Evolutionary conservation across 2,329 filamentous ascomycete species (phyloP).

Genomic region (Lachnellula hyalina): DNA sequence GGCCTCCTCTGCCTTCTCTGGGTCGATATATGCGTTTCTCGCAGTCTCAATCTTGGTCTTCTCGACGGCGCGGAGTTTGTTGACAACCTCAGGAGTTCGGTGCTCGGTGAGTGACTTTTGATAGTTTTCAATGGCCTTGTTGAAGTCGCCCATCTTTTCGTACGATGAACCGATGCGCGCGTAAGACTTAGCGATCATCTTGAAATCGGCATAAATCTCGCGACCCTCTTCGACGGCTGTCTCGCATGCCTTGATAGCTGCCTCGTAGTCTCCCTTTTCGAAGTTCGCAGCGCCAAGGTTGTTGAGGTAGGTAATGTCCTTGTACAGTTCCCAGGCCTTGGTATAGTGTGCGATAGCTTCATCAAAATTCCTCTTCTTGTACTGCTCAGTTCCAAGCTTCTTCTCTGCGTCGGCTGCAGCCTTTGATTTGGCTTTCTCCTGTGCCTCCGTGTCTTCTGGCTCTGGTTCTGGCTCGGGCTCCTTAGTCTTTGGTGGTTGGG

Average conservation of each 20-base stretch:
- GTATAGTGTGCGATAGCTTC: conserved; percentile 89
- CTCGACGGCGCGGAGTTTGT: conserved; percentile 87
- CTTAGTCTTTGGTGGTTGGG: conserved; percentile 40
- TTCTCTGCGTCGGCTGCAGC: conserved; percentile 92
- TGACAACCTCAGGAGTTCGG: conserved; percentile 87
- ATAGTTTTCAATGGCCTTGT: conserved; percentile 81
- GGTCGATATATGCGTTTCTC: conserved; percentile 78
- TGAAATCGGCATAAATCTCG: conserved; percentile 89
- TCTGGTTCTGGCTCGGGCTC: conserved; percentile 56
- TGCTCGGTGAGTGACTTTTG: conserved; percentile 93
- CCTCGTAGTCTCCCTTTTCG: conserved; percentile 92
- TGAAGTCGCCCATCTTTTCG: conserved; percentile 79
- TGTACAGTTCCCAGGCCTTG: conserved; percentile 90
- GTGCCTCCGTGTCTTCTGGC: conserved; percentile 72
- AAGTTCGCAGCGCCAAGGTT: conserved; percentile 92
- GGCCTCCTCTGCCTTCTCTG: conserved; percentile 88
- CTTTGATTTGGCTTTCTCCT: conserved; percentile 84
- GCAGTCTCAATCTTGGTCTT: conserved; percentile 75
- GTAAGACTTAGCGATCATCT: conserved; percentile 97
- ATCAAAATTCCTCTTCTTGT: conserved; percentile 98
- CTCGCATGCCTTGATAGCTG: conserved; percentile 78
- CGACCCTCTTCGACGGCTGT: conserved; percentile 88
- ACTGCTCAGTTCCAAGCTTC: conserved; percentile 85
- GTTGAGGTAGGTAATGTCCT: conserved; percentile 97
- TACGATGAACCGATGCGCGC: conserved; percentile 91